Conservation (phyloP, 2,329 filamentous ascomycete species). For the Colletotrichum sp. region DNA sequence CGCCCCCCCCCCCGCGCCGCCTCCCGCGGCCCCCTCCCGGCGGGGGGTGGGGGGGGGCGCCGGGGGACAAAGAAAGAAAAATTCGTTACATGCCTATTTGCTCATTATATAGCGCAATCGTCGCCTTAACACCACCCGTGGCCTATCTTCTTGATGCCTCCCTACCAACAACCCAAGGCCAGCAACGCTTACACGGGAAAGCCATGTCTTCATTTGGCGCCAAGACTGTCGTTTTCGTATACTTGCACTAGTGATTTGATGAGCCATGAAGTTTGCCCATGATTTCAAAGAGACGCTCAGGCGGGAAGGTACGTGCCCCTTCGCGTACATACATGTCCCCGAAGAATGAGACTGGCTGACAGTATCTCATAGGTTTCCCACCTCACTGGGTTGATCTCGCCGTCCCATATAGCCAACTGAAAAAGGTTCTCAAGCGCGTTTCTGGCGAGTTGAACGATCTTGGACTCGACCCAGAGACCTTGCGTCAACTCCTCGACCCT, state of each 20-base stretch:
- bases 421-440: conserved; percentile 87
- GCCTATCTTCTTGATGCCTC: too few relatives aligned
- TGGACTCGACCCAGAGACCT: conserved; percentile 74
- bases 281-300: conserved; percentile 74
- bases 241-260: not conserved
- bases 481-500: conserved; percentile 67
- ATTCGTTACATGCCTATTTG: not conserved
- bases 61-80: not conserved
- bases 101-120: conserved; percentile 2
- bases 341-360: not conserved
- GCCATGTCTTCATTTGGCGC: not conserved
- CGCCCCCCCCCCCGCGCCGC: too few relatives aligned
- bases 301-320: conserved; percentile 53
- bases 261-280: conserved; percentile 83
- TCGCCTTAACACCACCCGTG: not conserved
- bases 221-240: not conserved
- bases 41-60: not conserved
- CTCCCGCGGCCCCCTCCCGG: too few relatives aligned
- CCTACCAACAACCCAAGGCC: not conserved
- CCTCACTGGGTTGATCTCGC: conserved; percentile 74
- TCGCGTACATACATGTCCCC: not conserved
- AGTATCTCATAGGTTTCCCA: conserved; percentile 65
- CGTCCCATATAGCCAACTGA: conserved; percentile 83
- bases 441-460: conserved; percentile 72
- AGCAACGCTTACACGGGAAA: not conserved